A percentile compares a stretch with the other conserved stretches of the same genome.
Evolutionary conservation across 108 stramenopile genomes (phyloP).

Genomic region (Pseudonitzschia pungens): DNA sequence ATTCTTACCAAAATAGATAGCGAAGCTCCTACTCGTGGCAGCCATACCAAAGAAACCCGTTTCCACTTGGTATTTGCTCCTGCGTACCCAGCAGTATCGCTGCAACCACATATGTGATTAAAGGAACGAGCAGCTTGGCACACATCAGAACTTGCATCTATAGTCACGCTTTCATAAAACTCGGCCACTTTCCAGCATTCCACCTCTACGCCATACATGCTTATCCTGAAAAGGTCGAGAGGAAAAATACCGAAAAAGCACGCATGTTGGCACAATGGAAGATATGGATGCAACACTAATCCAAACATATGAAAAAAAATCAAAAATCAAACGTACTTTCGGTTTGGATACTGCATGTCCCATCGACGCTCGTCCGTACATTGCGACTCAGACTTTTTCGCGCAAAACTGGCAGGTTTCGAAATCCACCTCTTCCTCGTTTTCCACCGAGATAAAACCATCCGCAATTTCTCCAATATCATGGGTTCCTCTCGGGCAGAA

Average conservation of each 20-base stretch:
- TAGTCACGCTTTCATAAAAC: conserved; percentile 6
- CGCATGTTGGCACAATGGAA: too few relatives aligned
- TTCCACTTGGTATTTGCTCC: conserved; percentile 1
- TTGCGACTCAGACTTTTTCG: background rate
- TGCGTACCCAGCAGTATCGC: conserved; percentile 1
- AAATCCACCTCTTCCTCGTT: background rate
- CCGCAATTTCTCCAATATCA: background rate
- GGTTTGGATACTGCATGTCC: conserved; percentile 10
- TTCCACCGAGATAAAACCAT: background rate
- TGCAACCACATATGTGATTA: conserved; percentile 10
- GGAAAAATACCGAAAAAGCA: too few relatives aligned
- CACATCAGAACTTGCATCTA: background rate
- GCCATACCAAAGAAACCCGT: background rate
- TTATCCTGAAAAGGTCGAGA: background rate
- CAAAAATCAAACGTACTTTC: background rate
- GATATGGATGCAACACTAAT: too few relatives aligned
- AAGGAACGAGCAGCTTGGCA: background rate
- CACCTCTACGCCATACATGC: background rate
- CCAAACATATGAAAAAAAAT: background rate
- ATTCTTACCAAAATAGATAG: conserved; percentile 11
- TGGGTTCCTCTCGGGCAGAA: background rate
- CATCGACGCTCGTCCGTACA: background rate
- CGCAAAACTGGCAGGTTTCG: conserved; percentile 10
- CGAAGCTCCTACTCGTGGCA: conserved; percentile 12
- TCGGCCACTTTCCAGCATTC: conserved; percentile 15